These are phyloP conservation scores for Coemansia sp. DNA, from an alignment of 192 early-diverging fungal species.

Conservation along the genomic window DNA sequence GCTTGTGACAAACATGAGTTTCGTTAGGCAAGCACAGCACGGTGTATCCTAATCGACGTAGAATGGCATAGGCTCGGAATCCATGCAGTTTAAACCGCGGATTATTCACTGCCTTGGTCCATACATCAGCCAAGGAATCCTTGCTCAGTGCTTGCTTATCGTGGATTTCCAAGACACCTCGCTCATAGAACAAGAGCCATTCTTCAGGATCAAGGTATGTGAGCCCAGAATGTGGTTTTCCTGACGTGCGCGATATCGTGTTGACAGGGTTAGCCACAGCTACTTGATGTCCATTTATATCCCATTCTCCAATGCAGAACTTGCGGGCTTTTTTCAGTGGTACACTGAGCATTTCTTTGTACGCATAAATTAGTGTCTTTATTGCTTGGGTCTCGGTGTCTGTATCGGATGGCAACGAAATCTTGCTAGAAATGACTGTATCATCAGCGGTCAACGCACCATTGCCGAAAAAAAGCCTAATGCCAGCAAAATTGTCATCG, in stretches of 20 bases:
- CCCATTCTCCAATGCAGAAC: conserved; percentile 16
- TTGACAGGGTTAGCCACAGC: conserved; percentile 23
- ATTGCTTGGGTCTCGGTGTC: conserved; percentile 14
- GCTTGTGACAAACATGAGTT: neutral
- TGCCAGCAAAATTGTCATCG: conserved; percentile 5
- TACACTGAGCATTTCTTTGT: conserved; percentile 26
- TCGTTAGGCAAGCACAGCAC: conserved; percentile 15
- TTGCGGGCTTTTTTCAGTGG: conserved; percentile 24
- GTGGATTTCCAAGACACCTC: conserved; percentile 19
- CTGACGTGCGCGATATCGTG: conserved; percentile 26
- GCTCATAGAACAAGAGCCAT: conserved; percentile 39
- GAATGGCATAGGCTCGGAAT: conserved; percentile 25
- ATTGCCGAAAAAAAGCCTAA: conserved; percentile 14
- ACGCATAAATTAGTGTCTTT: conserved; percentile 14
- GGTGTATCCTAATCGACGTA: conserved; percentile 39
- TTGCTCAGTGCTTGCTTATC: neutral
- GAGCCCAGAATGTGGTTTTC: conserved; percentile 6
- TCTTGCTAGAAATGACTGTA: conserved; percentile 13
- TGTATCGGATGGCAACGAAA: conserved; percentile 15
- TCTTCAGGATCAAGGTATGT: conserved; percentile 35
- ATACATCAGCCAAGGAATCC: neutral
- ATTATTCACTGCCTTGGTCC: neutral
- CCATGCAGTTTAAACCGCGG: conserved; percentile 15
- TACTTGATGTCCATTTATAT: conserved; percentile 5
- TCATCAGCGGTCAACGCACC: neutral